phyloP scores from a whole-genome alignment of 1,139 yeast species.

The Yamadazyma mexicana region DNA sequence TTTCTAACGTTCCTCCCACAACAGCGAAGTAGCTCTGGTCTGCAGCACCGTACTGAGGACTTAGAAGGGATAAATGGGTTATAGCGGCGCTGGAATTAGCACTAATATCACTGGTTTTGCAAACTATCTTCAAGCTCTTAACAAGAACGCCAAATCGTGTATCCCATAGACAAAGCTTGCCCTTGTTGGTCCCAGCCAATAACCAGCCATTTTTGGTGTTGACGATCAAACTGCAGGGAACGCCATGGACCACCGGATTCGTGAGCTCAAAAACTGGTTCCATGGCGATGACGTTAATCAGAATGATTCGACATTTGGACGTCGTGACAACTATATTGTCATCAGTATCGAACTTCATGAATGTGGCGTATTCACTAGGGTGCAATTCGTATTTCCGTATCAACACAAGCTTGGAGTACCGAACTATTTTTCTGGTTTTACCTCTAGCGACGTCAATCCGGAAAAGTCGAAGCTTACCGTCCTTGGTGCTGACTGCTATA shows the following conservation, averaged over 20 bases:
- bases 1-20: conserved; percentile 50
- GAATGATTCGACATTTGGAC: conserved; percentile 51
- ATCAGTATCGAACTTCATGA: conserved; percentile 39
- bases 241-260: conserved; percentile 66
- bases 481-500: conserved; percentile 65
- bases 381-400: conserved; percentile 44
- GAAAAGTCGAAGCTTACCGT: conserved; percentile 61
- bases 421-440: conserved; percentile 33
- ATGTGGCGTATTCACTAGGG: conserved; percentile 38
- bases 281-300: conserved; percentile 64
- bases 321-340: conserved; percentile 48
- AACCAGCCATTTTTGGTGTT: conserved; percentile 59
- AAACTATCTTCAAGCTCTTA: conserved; percentile 60
- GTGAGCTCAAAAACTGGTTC: conserved; percentile 39
- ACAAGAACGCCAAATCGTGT: conserved; percentile 62
- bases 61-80: conserved; percentile 13
- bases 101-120: conserved; percentile 13
- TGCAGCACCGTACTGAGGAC: conserved; percentile 4
- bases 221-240: conserved; percentile 59
- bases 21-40: conserved; percentile 26
- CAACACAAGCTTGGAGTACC: conserved; percentile 35
- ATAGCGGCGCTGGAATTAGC: conserved; percentile 13
- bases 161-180: conserved; percentile 81
- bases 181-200: conserved; percentile 71
- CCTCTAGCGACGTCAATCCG: conserved; percentile 51